A percentile compares a stretch with the other conserved stretches of the same genome.
Evolutionary conservation across 2,329 filamentous ascomycete species (phyloP).

Genomic region (Hortaea werneckii): DNA sequence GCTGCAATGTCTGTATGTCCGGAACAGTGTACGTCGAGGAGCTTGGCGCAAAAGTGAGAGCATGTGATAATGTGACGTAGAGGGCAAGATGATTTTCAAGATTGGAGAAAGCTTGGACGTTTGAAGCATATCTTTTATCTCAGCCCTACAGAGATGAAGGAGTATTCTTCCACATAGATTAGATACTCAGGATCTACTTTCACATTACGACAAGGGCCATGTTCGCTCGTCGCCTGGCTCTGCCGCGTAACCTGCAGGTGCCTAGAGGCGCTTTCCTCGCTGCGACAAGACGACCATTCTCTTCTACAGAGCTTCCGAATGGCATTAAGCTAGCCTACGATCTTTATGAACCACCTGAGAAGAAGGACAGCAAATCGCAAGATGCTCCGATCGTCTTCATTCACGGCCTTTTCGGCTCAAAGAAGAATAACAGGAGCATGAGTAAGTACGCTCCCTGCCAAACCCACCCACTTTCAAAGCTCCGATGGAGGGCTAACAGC

Average conservation of each 20-base stretch:
- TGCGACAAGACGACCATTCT: conserved; percentile 3
- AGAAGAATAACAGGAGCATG: conserved; percentile 87
- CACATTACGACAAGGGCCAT: conserved; percentile 5
- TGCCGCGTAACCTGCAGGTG: conserved; percentile 12
- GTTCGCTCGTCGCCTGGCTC: conserved; percentile 11
- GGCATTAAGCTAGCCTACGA: conserved; percentile 50
- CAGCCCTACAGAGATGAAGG: background rate
- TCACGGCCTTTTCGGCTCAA: conserved; percentile 88
- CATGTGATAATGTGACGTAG: conserved; percentile 3
- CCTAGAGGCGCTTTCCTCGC: conserved; percentile 1
- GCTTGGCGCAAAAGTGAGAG: background rate
- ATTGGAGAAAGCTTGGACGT: background rate
- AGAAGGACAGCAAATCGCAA: conserved; percentile 19
- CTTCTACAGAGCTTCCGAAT: conserved; percentile 20
- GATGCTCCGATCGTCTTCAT: conserved; percentile 68
- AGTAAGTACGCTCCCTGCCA: conserved; percentile 61
- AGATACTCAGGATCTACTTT: no score
- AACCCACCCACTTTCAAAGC: background rate
- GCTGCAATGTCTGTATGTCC: background rate
- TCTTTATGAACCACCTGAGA: conserved; percentile 50
- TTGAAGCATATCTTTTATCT: background rate
- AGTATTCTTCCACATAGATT: no score
- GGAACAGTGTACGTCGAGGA: background rate
- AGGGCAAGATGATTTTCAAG: background rate
- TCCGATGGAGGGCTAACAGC: background rate